These are phyloP conservation scores for Eimeria praecox DNA, from an alignment of 169 alveolate genomes.

Conservation along the genomic window DNA sequence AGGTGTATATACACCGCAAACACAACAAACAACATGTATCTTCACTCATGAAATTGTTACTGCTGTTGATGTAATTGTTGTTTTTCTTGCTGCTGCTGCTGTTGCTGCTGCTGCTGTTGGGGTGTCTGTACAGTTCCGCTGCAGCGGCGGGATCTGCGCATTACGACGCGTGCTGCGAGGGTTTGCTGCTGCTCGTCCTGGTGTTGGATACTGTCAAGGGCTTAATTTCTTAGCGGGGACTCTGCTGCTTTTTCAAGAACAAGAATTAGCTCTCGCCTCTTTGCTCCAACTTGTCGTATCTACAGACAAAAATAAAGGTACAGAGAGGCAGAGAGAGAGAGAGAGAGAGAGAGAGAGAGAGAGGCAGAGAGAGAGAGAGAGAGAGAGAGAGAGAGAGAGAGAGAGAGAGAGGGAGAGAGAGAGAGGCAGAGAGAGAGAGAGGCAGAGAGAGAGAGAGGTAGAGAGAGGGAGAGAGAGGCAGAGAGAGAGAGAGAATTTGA, in stretches of 20 bases:
- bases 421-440: no score
- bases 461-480: no score
- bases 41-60: neutral
- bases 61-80: neutral
- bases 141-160: conserved; percentile 83
- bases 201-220: conserved; percentile 90
- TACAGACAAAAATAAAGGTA: conserved; percentile 87
- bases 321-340: neutral
- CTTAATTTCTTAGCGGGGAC: conserved; percentile 91
- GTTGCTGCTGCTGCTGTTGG: conserved; percentile 46
- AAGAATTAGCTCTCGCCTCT: conserved; percentile 92
- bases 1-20: neutral
- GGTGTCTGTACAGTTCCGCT: conserved; percentile 52
- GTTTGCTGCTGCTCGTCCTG: conserved; percentile 91
- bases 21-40: neutral
- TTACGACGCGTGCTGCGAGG: conserved; percentile 91
- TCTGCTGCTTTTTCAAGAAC: conserved; percentile 89
- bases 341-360: no score
- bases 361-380: no score
- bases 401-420: no score
- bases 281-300: conserved; percentile 91
- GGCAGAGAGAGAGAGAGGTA: no score
- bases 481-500: no score
- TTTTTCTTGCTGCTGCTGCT: neutral
- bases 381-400: no score